Percentiles rank a stretch among this genome's conserved stretches.
phyloP scores from a whole-genome alignment of 805 yeast genomes.

The Priceomyces haplophilus region DNA sequence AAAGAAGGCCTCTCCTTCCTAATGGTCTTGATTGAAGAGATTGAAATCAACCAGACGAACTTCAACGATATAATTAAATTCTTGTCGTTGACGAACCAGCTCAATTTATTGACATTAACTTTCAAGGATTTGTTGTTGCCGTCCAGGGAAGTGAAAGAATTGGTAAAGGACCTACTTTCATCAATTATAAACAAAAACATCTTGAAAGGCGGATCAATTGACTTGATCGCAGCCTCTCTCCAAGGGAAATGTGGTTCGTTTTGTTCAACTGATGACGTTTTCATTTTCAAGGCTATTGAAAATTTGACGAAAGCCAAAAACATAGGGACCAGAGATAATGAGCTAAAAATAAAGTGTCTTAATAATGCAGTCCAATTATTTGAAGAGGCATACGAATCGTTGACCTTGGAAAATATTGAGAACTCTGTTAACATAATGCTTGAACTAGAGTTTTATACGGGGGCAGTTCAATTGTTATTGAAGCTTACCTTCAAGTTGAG shows the following conservation, averaged over 20 bases:
- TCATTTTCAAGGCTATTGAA: conserved; percentile 91
- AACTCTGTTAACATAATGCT: conserved; percentile 79
- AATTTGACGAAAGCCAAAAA: conserved; percentile 83
- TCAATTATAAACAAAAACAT: conserved; percentile 87
- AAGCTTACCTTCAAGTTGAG: conserved; percentile 69
- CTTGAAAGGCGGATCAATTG: conserved; percentile 89
- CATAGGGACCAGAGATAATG: conserved; percentile 67
- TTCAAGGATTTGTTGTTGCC: conserved; percentile 81
- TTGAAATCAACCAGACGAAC: conserved; percentile 38
- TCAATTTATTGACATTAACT: conserved; percentile 59
- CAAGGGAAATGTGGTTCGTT: conserved; percentile 94
- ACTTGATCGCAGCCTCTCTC: conserved; percentile 77
- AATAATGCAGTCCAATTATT: conserved; percentile 72
- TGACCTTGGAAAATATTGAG: conserved; percentile 74
- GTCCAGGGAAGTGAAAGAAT: conserved; percentile 52
- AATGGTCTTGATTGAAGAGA: conserved; percentile 75
- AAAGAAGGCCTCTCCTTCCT: conserved; percentile 90
- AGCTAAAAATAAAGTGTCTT: conserved; percentile 61
- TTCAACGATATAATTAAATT: conserved; percentile 69
- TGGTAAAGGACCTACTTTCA: conserved; percentile 82
- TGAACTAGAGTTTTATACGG: conserved; percentile 73
- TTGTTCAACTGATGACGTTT: conserved; percentile 90
- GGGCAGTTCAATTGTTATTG: conserved; percentile 79
- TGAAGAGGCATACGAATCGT: conserved; percentile 73
- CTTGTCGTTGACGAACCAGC: conserved; percentile 65